Conservation (phyloP, 805 yeast genomes). For the Saturnispora sekii region DNA sequence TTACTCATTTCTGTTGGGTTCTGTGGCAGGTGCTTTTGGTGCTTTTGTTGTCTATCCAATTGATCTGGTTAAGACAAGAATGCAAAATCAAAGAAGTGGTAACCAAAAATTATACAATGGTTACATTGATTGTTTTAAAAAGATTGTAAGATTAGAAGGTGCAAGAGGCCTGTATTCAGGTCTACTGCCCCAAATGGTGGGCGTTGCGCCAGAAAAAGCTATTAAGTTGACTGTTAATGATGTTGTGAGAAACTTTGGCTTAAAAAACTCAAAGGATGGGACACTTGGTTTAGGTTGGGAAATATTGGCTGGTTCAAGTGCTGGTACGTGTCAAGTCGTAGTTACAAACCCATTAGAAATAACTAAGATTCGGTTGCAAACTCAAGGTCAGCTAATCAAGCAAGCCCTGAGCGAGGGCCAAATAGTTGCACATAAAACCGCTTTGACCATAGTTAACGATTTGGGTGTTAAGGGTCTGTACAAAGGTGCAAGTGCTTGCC, state of each 20-base stretch:
- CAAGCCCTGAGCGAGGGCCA: constrained; percentile 28
- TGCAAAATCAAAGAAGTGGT: constrained; percentile 86
- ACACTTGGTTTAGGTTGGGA: constrained; percentile 51
- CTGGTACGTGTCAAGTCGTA: constrained; percentile 94
- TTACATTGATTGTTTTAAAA: constrained; percentile 77
- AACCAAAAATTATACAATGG: constrained; percentile 52
- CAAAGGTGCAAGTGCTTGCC: constrained; percentile 86
- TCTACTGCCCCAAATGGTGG: constrained; percentile 84
- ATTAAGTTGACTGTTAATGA: constrained; percentile 93
- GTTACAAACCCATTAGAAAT: constrained; percentile 95
- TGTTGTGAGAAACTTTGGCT: constrained; percentile 63
- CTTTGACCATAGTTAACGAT: constrained; percentile 63
- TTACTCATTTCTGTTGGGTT: constrained; percentile 82
- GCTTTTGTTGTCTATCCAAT: constrained; percentile 98
- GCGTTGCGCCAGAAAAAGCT: constrained; percentile 98
- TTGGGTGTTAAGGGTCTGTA: constrained; percentile 81
- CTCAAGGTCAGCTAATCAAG: constrained; percentile 63
- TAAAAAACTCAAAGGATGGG: constrained; percentile 40
- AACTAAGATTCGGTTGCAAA: constrained; percentile 89
- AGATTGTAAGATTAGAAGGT: constrained; percentile 72
- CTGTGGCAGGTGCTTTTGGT: constrained; percentile 95
- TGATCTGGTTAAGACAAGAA: constrained; percentile 89
- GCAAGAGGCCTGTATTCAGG: constrained; percentile 84
- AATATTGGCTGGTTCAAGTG: constrained; percentile 80
- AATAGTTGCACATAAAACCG: constrained; percentile 35